Conservation (phyloP, 2,329 filamentous ascomycete genomes). For the Monosporascus sp. region DNA sequence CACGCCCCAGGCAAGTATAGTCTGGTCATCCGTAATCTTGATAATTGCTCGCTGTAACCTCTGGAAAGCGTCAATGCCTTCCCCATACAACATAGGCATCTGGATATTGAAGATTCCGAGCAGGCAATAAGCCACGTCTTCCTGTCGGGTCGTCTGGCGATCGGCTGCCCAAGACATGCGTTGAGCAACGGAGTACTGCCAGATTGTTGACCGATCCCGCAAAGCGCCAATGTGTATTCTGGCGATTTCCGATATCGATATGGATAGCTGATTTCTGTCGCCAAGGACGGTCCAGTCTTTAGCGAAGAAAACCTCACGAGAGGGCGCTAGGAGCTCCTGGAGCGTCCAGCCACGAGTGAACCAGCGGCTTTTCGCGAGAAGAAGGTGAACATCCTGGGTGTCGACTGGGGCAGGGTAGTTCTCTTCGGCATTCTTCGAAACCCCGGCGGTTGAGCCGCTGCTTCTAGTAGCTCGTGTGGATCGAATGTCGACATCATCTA, state of each 20-base stretch:
- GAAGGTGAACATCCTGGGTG: not conserved
- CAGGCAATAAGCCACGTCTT: slow-evolving; percentile 40
- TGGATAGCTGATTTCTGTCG: slow-evolving; percentile 1
- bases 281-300: slow-evolving; percentile 9
- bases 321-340: slow-evolving; percentile 19
- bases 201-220: slow-evolving; percentile 9
- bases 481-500: slow-evolving; percentile 21
- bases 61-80: slow-evolving; percentile 25
- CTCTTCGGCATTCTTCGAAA: not conserved
- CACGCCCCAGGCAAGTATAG: slow-evolving; percentile 23
- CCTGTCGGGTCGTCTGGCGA: slow-evolving; percentile 25
- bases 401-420: too few species aligned
- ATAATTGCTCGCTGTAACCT: slow-evolving; percentile 32
- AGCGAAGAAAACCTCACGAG: slow-evolving; percentile 18
- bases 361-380: slow-evolving; percentile 17
- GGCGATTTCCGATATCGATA: slow-evolving; percentile 6
- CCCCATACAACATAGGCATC: slow-evolving; percentile 39
- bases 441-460: not conserved
- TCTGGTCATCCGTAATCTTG: slow-evolving; percentile 20
- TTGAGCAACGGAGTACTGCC: slow-evolving; percentile 24
- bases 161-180: slow-evolving; percentile 35
- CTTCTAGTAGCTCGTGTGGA: not conserved
- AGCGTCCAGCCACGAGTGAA: slow-evolving; percentile 23
- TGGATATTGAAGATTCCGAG: slow-evolving; percentile 38
- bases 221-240: slow-evolving; percentile 16